These are phyloP conservation scores for Phytophthora foliorum DNA, from an alignment of 352 stramenopile genomes.

Conservation along the genomic window DNA sequence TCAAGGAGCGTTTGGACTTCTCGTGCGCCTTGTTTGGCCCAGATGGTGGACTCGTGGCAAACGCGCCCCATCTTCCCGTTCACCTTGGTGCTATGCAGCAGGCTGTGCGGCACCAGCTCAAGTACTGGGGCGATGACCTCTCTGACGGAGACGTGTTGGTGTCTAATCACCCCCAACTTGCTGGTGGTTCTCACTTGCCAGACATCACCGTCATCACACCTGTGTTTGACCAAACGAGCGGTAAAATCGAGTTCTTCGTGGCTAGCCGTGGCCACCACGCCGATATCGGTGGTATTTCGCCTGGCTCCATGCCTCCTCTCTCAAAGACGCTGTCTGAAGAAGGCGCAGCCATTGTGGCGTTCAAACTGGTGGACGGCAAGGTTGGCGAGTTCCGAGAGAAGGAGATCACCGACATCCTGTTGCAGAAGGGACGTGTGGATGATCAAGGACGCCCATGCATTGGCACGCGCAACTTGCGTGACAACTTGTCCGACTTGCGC, in stretches of 20 bases:
- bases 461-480: conserved; percentile 96
- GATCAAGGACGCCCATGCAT: conserved; percentile 86
- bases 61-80: conserved; percentile 99
- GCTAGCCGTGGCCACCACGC: conserved; percentile 98
- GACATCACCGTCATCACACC: conserved; percentile 99
- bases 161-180: conserved; percentile 99
- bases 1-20: conserved; percentile 99
- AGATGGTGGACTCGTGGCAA: conserved; percentile 98
- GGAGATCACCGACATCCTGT: conserved; percentile 97
- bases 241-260: conserved; percentile 98
- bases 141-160: conserved; percentile 98
- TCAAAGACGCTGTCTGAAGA: conserved; percentile 97
- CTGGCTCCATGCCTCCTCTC: conserved; percentile 95
- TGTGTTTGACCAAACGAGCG: conserved; percentile 93
- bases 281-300: conserved; percentile 98
- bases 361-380: conserved; percentile 97
- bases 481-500: conserved; percentile 98
- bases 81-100: conserved; percentile 99
- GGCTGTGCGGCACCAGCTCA: conserved; percentile 96
- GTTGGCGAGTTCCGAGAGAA: conserved; percentile 96
- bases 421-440: conserved; percentile 89
- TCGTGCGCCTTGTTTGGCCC: conserved; percentile 98
- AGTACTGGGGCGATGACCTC: conserved; percentile 93
- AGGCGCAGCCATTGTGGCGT: conserved; percentile 99
- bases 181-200: conserved; percentile 97